phyloP scores from a whole-genome alignment of 2,329 filamentous ascomycete genomes.

The Myriangium duriaei region DNA sequence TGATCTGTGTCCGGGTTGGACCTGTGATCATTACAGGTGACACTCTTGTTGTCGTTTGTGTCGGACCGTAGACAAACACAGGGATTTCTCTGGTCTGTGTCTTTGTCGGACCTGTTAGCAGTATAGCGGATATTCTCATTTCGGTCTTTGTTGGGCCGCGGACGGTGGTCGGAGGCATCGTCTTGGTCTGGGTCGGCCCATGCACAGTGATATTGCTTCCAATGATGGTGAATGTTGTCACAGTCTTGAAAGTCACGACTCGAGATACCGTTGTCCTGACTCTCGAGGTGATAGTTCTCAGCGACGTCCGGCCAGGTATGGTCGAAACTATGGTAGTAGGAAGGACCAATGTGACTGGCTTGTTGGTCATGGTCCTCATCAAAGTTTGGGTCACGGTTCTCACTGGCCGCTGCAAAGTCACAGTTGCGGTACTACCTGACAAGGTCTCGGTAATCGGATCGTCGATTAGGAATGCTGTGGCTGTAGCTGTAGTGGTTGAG shows the following conservation, averaged over 20 bases:
- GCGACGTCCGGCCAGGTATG: neutral
- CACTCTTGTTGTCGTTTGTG: neutral
- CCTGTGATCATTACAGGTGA: neutral
- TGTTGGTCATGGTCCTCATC: conserved; percentile 1
- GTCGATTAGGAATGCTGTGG: neutral
- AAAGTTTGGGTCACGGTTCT: neutral
- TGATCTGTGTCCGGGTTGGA: neutral
- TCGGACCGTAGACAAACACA: neutral
- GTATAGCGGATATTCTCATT: neutral
- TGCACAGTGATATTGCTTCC: conserved; percentile 1
- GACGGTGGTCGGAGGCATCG: neutral
- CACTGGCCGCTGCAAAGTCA: neutral
- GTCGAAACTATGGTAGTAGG: conserved; percentile 3
- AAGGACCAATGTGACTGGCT: conserved; percentile 1
- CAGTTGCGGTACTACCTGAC: neutral
- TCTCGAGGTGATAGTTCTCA: neutral
- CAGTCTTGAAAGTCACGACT: conserved; percentile 1
- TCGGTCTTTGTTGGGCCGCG: neutral
- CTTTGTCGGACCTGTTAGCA: neutral
- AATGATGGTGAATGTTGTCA: conserved; percentile 1
- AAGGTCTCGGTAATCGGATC: neutral
- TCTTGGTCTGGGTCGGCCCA: neutral
- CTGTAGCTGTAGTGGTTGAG: neutral
- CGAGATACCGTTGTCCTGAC: neutral
- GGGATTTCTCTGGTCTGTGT: neutral